Conservation (phyloP, 202 grass and related monocot species). For the Hordeum pubiflorum region DNA sequence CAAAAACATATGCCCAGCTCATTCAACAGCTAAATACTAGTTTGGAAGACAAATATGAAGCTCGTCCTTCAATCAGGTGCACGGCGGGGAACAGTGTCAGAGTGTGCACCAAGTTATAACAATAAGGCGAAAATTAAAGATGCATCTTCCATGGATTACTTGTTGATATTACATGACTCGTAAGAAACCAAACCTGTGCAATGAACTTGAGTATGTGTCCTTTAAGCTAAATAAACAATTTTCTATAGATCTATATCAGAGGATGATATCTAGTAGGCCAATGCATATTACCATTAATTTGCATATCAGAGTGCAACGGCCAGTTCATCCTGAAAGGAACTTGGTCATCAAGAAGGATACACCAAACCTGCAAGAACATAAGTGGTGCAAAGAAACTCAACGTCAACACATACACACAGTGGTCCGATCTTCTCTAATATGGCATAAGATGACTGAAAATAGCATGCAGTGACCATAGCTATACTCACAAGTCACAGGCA, state of each 20-base stretch:
- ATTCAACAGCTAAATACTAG: not conserved
- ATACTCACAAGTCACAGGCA: not conserved
- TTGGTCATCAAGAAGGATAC: slow-evolving; percentile 69
- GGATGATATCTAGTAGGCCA: slow-evolving; percentile 16
- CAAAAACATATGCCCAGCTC: not conserved
- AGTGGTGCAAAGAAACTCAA: slow-evolving; percentile 20
- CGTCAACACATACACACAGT: not conserved
- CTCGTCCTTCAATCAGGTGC: not conserved
- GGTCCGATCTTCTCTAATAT: not conserved
- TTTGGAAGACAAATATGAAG: not conserved
- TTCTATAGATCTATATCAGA: slow-evolving; percentile 13
- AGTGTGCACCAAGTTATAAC: not conserved
- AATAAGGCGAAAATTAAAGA: not conserved
- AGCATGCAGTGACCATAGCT: not conserved
- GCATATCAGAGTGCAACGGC: slow-evolving; percentile 61
- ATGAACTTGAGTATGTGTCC: not conserved
- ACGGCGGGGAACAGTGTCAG: not conserved
- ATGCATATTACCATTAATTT: slow-evolving; percentile 73
- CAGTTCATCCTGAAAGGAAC: slow-evolving; percentile 92
- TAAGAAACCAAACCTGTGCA: slow-evolving; percentile 14
- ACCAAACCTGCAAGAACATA: slow-evolving; percentile 76
- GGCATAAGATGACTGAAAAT: not conserved
- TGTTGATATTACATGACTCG: not conserved
- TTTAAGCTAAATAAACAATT: slow-evolving; percentile 29
- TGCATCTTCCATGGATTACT: slow-evolving; percentile 3